Conservation (phyloP, 2,329 filamentous ascomycete genomes). For the Chaetoscypha palmicola region DNA sequence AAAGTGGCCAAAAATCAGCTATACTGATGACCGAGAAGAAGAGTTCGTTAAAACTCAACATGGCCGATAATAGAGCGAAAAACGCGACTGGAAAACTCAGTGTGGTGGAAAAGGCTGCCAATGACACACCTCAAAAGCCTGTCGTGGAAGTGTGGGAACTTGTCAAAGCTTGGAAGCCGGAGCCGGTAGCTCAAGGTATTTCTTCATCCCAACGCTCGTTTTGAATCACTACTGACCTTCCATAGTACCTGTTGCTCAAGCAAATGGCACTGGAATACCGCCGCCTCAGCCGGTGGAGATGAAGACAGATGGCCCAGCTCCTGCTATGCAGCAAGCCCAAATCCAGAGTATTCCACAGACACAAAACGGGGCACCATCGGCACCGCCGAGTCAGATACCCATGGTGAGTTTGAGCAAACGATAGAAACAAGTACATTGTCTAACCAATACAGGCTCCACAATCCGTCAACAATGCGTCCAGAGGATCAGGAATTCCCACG, state of each 20-base stretch:
- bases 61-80: constrained; percentile 64
- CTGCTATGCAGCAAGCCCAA: constrained; percentile 4
- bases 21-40: constrained; percentile 71
- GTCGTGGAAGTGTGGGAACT: constrained; percentile 83
- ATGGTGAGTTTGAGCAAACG: constrained; percentile 19
- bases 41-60: constrained; percentile 66
- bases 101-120: constrained; percentile 72
- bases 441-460: constrained; percentile 16
- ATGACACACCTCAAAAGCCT: constrained; percentile 76
- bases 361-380: constrained; percentile 18
- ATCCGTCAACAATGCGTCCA: constrained; percentile 16
- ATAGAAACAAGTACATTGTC: constrained; percentile 5
- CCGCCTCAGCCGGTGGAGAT: constrained; percentile 12
- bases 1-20: constrained; percentile 39
- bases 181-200: constrained; percentile 14
- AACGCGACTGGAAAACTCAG: constrained; percentile 63
- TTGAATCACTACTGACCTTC: constrained; percentile 2
- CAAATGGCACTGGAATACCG: constrained; percentile 16
- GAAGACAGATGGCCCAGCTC: constrained; percentile 17
- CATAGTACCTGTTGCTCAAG: constrained; percentile 14
- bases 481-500: constrained; percentile 26
- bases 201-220: background rate
- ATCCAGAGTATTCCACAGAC: constrained; percentile 9
- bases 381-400: constrained; percentile 24
- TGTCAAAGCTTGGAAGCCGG: constrained; percentile 59